Conservation (phyloP, 208 protist genomes). For the Trypanosoma cruzi region DNA sequence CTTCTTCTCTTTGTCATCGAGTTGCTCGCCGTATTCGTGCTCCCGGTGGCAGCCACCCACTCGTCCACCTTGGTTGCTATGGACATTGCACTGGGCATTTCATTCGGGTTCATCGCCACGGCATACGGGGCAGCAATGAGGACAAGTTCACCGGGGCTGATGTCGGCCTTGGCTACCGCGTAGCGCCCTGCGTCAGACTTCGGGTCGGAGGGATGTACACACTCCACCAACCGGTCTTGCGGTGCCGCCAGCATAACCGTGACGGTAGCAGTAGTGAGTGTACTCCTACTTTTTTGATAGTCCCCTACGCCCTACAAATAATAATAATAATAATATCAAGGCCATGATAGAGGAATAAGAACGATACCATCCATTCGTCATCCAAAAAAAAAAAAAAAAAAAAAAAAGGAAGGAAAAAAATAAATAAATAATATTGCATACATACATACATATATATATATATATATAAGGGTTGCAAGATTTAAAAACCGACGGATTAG, state of each 20-base stretch:
- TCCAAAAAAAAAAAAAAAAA: no score
- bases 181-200: constrained; percentile 54
- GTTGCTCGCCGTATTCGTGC: neutral
- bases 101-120: constrained; percentile 48
- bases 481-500: no score
- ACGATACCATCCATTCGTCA: no score
- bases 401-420: constrained; percentile 18
- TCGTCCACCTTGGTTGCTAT: constrained; percentile 36
- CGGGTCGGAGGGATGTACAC: constrained; percentile 23
- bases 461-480: no score
- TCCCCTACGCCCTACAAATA: no score
- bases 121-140: constrained; percentile 55
- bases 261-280: no score
- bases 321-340: no score
- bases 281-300: no score
- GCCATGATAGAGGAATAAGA: neutral
- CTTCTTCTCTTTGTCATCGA: neutral
- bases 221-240: constrained; percentile 33
- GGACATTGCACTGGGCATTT: constrained; percentile 48
- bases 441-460: neutral
- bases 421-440: constrained; percentile 1
- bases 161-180: constrained; percentile 38
- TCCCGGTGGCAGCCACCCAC: constrained; percentile 7
- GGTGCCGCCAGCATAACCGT: constrained; percentile 15
- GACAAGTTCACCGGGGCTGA: constrained; percentile 64